Percentiles rank a stretch among this genome's conserved stretches.
These are phyloP conservation scores for Coniella vitis DNA, from an alignment of 2,329 filamentous ascomycete genomes.

Conservation along the genomic window DNA sequence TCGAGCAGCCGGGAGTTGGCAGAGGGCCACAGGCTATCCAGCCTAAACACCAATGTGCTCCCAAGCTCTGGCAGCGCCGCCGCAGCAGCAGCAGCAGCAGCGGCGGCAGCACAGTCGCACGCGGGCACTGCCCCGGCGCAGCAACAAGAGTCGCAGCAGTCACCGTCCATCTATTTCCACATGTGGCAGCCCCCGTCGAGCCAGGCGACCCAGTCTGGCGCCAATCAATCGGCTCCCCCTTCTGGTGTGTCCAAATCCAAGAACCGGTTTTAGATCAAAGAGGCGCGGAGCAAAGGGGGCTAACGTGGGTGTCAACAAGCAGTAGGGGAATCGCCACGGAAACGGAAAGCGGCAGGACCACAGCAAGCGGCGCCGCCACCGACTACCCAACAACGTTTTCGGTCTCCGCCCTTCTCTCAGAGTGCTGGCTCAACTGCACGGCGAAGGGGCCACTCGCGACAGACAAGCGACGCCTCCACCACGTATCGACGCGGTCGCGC, in stretches of 20 bases:
- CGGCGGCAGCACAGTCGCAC: slow-evolving; percentile 38
- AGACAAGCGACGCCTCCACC: slow-evolving; percentile 53
- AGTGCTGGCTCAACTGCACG: slow-evolving; percentile 40
- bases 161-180: slow-evolving; percentile 80
- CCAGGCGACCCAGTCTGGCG: slow-evolving; percentile 47
- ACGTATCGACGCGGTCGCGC: slow-evolving; percentile 29
- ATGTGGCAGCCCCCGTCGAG: slow-evolving; percentile 82
- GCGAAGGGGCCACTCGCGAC: slow-evolving; percentile 54
- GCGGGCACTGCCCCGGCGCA: slow-evolving; percentile 45
- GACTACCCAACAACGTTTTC: slow-evolving; percentile 37
- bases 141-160: slow-evolving; percentile 58
- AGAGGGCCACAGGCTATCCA: slow-evolving; percentile 33
- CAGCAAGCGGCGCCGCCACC: slow-evolving; percentile 42
- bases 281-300: slow-evolving; percentile 23
- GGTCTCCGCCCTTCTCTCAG: slow-evolving; percentile 50
- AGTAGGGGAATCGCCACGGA: slow-evolving; percentile 72
- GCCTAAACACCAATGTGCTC: slow-evolving; percentile 38
- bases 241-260: slow-evolving; percentile 62
- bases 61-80: slow-evolving; percentile 27
- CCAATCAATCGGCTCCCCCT: slow-evolving; percentile 64
- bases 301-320: slow-evolving; percentile 41
- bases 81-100: slow-evolving; percentile 23
- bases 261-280: slow-evolving; percentile 30
- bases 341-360: slow-evolving; percentile 67
- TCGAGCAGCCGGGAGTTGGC: slow-evolving; percentile 29